Conservation (phyloP, 805 yeast genomes). For the Schwanniomyces sp. region DNA sequence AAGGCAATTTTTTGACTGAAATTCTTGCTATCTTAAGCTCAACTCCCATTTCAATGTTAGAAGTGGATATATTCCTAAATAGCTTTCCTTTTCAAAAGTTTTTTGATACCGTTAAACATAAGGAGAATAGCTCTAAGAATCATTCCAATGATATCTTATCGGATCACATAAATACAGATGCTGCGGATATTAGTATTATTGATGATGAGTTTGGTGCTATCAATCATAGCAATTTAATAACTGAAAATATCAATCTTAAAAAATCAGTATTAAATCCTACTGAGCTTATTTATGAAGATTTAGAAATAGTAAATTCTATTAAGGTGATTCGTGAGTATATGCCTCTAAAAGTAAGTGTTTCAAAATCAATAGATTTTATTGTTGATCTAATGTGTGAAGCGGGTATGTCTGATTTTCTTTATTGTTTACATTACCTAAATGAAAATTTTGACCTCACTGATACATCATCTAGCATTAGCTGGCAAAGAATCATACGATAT, state of each 20-base stretch:
- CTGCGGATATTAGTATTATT: conserved; percentile 2
- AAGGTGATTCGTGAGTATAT: not conserved
- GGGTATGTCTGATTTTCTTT: not conserved
- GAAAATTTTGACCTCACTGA: not conserved
- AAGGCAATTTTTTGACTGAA: conserved; percentile 1
- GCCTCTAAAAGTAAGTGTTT: not conserved
- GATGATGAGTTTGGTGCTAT: conserved; percentile 9
- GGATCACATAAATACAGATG: not conserved
- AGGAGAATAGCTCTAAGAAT: not conserved
- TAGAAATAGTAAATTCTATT: not conserved
- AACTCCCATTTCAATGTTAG: not conserved
- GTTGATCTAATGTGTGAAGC: not conserved
- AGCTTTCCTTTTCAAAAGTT: conserved; percentile 7
- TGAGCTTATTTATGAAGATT: not conserved
- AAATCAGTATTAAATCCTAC: not conserved
- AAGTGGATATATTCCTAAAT: not conserved
- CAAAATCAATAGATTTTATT: not conserved
- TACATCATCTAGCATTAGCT: not conserved
- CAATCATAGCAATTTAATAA: not conserved
- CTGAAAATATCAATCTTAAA: not conserved
- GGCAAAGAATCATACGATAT: conserved; percentile 18
- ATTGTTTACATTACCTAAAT: not conserved
- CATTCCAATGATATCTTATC: not conserved
- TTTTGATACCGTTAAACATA: not conserved
- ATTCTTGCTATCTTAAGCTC: conserved; percentile 7